Conservation (phyloP, 768 basidiomycete genomes). For the Leccinum truebloodii region DNA sequence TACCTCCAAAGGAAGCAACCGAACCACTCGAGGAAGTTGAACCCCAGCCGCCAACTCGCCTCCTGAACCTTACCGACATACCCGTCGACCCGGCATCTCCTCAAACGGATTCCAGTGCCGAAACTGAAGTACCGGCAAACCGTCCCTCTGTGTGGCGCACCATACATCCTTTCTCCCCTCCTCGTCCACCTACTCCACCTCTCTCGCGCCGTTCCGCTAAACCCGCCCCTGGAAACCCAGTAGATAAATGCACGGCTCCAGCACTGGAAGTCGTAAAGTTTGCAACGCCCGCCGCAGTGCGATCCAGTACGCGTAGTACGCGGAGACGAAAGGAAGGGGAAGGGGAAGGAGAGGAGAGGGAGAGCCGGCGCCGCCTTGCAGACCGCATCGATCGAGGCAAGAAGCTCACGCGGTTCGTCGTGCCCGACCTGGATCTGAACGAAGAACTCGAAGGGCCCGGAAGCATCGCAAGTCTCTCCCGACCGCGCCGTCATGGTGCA, state of each 20-base stretch:
- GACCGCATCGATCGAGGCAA: background rate
- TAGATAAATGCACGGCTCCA: background rate
- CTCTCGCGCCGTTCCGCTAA: background rate
- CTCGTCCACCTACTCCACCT: conserved; percentile 13
- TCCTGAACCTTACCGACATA: background rate
- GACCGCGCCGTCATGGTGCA: background rate
- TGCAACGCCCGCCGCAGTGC: background rate
- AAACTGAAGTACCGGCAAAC: background rate
- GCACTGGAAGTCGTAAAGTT: background rate
- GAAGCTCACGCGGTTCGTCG: conserved; percentile 18
- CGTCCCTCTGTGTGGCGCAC: background rate
- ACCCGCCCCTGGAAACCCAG: background rate
- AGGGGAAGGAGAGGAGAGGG: background rate
- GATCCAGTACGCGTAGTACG: background rate
- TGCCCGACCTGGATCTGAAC: conserved; percentile 6
- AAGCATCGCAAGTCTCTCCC: background rate
- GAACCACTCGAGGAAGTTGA: conserved; percentile 1
- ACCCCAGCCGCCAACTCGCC: background rate
- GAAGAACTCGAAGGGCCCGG: background rate
- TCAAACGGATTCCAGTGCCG: background rate
- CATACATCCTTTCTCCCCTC: background rate
- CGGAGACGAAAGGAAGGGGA: background rate
- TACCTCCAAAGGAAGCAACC: background rate
- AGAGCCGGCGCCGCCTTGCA: background rate
- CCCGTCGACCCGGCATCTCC: background rate